phyloP scores from a whole-genome alignment of 2,329 filamentous ascomycete species.

The Catunica adiposa region DNA sequence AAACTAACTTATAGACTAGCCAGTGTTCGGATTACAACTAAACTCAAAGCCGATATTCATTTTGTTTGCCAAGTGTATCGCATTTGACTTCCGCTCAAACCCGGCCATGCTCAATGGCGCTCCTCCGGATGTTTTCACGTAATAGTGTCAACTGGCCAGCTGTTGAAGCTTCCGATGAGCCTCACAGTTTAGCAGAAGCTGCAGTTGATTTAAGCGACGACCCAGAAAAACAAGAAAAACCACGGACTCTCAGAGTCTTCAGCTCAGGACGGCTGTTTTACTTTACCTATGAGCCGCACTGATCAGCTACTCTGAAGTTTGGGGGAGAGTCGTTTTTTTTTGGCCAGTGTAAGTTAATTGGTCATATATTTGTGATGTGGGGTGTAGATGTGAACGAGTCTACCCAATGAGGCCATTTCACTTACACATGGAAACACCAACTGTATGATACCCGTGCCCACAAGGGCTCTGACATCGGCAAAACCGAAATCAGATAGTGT shows the following conservation, averaged over 20 bases:
- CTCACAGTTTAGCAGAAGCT: neutral
- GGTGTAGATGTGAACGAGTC: neutral
- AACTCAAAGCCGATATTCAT: neutral
- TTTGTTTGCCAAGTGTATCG: neutral
- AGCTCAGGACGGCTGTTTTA: too few relatives aligned
- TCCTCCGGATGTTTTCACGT: conserved; percentile 2
- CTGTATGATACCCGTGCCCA: neutral
- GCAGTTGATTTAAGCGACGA: neutral
- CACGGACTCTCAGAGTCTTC: too few relatives aligned
- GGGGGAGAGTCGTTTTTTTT: neutral
- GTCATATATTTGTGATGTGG: neutral
- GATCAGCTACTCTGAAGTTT: neutral
- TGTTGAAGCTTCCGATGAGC: neutral
- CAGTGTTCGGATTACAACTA: neutral
- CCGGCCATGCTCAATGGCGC: neutral
- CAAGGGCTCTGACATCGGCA: neutral
- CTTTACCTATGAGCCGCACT: too few relatives aligned
- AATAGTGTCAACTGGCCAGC: neutral
- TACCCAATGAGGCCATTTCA: neutral
- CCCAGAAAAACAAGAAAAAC: neutral
- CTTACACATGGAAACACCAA: neutral
- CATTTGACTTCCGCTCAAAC: neutral
- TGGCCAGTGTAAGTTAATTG: neutral
- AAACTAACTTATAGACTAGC: neutral
- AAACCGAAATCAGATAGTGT: neutral